Base-by-base conservation (phyloP, 495 filamentous ascomycete genomes). In the Penicillium atrosanguineum region DNA sequence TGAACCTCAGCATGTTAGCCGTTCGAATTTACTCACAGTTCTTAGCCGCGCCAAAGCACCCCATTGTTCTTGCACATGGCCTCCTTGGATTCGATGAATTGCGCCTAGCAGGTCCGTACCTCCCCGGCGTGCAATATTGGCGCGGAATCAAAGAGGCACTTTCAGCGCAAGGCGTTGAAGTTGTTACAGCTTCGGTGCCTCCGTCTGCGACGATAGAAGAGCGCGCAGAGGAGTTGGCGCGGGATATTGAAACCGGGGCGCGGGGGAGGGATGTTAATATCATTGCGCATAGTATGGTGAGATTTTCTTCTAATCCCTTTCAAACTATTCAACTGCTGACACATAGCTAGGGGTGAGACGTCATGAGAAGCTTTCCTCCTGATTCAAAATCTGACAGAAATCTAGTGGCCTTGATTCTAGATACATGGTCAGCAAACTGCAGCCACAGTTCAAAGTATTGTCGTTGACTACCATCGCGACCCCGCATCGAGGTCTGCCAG, bases 31-130 rank as follows among this genome's bases (percentile, higher is more conserved):
- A 1, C 25, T 1, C 7, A 16, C 14, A 23, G 3, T 20, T 41
- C 8, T 7, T 42, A 87, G 82, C 73, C 59, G 74, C 79, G 3
- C 84, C 87, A 14, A 85, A 85, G 64, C 61, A 91, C 59, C 87
- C 87, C 11, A 80, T 95, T 34, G 84, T 94, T 38, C 84, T 95
- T 7, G 90, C 91, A 7, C 93, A 98, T 74, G 93, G 93, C 38
- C 78, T 98, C 28, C 74, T 98, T 36, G 93, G 93, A 34, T 98
- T 98, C 69, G 86, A 91, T 52, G 87, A 96, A 67, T 73, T 96
- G 44, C 85, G 77, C 28, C 70, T 95, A 6, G 86, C 83, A 8
- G 88, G 90, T 12, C 75, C 72, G 39, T 80, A 79, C 53, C 69
- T 96, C 3, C 92, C 91, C 0, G 80, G 86, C 3, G 83, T 97